These are phyloP conservation scores for Glebionis coronaria DNA, from an alignment of 129 eudicot species.

Conservation along the genomic window DNA sequence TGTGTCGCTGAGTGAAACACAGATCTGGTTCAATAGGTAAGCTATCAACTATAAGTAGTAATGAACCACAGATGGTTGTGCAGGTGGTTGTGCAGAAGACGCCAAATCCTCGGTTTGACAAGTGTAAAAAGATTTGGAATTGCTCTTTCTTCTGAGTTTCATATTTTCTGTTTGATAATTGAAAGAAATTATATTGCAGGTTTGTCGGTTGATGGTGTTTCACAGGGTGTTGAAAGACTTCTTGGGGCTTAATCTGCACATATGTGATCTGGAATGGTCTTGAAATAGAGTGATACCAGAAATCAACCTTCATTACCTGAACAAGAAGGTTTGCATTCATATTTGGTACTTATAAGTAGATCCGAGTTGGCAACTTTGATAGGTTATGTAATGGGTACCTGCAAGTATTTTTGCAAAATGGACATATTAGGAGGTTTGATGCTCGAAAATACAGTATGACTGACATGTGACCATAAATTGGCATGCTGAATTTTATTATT, in stretches of 20 bases:
- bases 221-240: slow-evolving; percentile 82
- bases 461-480: no score
- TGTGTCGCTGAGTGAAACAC: no score
- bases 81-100: no score
- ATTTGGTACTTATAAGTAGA: neutral
- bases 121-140: slow-evolving; percentile 45
- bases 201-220: slow-evolving; percentile 87
- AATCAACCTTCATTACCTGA: slow-evolving; percentile 66
- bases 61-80: no score
- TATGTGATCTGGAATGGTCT: slow-evolving; percentile 97
- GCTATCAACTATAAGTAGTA: no score
- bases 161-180: neutral
- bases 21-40: no score
- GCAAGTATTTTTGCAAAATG: neutral
- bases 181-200: slow-evolving; percentile 42
- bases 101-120: slow-evolving; percentile 80
- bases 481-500: no score
- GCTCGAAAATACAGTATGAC: no score
- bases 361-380: neutral
- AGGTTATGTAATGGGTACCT: neutral
- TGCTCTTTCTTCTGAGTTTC: neutral
- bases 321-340: slow-evolving; percentile 52
- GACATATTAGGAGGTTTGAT: no score
- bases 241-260: slow-evolving; percentile 85
- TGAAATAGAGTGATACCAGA: slow-evolving; percentile 75